Percentiles rank a stretch among this genome's conserved stretches.
Conservation (phyloP, 2,329 filamentous ascomycete species). For the Leptographium flavum region DNA sequence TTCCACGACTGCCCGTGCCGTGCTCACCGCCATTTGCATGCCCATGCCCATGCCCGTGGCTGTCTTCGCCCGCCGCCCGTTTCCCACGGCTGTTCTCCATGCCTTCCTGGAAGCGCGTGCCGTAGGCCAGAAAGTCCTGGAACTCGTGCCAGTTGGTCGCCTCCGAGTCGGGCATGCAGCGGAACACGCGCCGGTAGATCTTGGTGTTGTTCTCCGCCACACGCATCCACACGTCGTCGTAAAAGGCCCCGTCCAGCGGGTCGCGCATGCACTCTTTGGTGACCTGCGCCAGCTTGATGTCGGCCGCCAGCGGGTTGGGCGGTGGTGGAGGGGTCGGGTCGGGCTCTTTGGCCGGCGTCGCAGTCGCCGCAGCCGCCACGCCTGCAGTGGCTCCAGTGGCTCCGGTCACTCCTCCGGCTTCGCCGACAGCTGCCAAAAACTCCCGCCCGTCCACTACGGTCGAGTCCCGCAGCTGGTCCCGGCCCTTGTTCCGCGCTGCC, state of each 20-base stretch:
- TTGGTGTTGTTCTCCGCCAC: slow-evolving; percentile 92
- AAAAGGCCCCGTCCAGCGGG: slow-evolving; percentile 68
- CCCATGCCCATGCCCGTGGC: no score
- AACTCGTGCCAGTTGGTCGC: slow-evolving; percentile 91
- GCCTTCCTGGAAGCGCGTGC: slow-evolving; percentile 58
- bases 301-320: slow-evolving; percentile 47
- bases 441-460: slow-evolving; percentile 54
- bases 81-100: slow-evolving; percentile 39
- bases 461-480: slow-evolving; percentile 56
- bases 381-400: background rate
- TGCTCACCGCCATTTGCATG: no score
- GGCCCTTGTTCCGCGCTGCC: slow-evolving; percentile 42
- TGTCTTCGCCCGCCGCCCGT: slow-evolving; percentile 8
- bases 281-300: slow-evolving; percentile 60
- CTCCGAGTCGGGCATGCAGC: slow-evolving; percentile 92
- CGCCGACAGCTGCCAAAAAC: slow-evolving; percentile 56
- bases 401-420: no score
- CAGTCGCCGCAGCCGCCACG: no score
- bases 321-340: slow-evolving; percentile 25
- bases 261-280: slow-evolving; percentile 91
- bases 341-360: background rate
- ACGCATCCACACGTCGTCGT: slow-evolving; percentile 74
- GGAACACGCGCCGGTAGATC: slow-evolving; percentile 83
- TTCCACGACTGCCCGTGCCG: background rate
- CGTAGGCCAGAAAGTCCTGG: slow-evolving; percentile 67